Evolutionary conservation across 2,329 filamentous ascomycete genomes (phyloP), one percentile per base, ranked within the genome.

Genomic region (Neonectria ditissima): DNA sequence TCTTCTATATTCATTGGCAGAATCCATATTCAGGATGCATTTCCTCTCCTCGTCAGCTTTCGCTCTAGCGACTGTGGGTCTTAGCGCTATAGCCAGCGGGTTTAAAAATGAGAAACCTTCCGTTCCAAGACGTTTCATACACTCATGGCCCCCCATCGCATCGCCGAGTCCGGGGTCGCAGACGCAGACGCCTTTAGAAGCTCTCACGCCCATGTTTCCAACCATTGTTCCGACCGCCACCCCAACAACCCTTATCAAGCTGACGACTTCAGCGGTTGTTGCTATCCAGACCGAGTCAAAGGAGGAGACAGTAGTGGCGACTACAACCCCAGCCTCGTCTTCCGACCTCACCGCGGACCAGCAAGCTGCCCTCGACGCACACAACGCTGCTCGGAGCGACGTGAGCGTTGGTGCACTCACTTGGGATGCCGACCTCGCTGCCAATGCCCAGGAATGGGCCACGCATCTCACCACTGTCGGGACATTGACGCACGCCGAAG

Each of bases 401-500:
- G 71, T 73, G 20, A 68, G 69, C 14, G 70, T 60, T 26, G 41
- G 9, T 0, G 51, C 61, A 18, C 63, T 73, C 13, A 55, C 59
- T 39, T 73, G 71, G 71, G 70, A 73, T n/a, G 61, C 59, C 14
- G 32, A 41, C 16, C 71, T 73, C 24, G 69, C 66, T 28, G 55
- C 70, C 3, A 61, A 65, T n/a, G 71, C 71, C n/a, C 71, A 72
- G 62, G 58, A 64, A 51, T 73, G 71, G 70, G 71, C 71, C 7
- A 34, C 64, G 28, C 61, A 73, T 55, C 66, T 73, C 5, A 68
- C 59, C 41, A 55, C 62, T 14, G 18, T 69, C 18, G 70, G 69
- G 43, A 65, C 30, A 55, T 63, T 73, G 11, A 9, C 24, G 11
- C 71, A 73, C 71, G 69, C 71, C 9, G 34, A 43, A 10, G 55